Evolutionary conservation across 2,329 filamentous ascomycete species (phyloP).

Genomic region (Ascochyta rabiei): DNA sequence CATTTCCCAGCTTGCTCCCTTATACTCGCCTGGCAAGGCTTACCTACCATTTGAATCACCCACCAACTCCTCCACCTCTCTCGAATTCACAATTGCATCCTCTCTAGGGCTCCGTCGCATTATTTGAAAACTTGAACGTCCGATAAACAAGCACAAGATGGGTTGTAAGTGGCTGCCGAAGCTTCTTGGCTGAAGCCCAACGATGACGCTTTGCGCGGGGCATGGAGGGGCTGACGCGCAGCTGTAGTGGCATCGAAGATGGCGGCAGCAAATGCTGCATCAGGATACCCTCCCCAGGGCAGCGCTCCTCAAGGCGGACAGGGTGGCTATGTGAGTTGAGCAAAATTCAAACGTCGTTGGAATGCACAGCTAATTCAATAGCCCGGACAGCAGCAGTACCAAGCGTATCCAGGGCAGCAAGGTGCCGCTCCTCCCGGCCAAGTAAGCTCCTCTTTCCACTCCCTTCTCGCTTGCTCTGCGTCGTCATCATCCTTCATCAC

Average conservation of each 20-base stretch:
- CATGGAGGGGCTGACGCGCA: conserved; percentile 35
- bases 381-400: conserved; percentile 59
- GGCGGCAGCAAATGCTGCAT: conserved; percentile 49
- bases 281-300: conserved; percentile 45
- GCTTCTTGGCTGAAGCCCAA: conserved; percentile 21
- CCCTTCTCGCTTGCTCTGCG: conserved; percentile 36
- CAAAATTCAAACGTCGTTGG: conserved; percentile 12
- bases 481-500: conserved; percentile 39
- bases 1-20: conserved; percentile 10
- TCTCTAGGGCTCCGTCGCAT: background rate
- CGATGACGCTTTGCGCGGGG: conserved; percentile 16
- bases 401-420: conserved; percentile 62
- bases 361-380: conserved; percentile 36
- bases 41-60: conserved; percentile 13
- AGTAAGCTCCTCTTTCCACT: conserved; percentile 33
- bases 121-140: background rate
- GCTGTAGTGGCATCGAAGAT: conserved; percentile 55
- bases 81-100: background rate
- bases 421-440: conserved; percentile 50
- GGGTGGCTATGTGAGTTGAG: conserved; percentile 59
- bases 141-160: conserved; percentile 10
- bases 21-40: conserved; percentile 14
- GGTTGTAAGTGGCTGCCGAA: conserved; percentile 10
- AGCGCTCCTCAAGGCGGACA: conserved; percentile 31
- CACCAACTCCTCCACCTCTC: conserved; percentile 3